These are phyloP conservation scores for Stachybotrys elegans DNA, from an alignment of 2,329 filamentous ascomycete species.

Conservation along the genomic window DNA sequence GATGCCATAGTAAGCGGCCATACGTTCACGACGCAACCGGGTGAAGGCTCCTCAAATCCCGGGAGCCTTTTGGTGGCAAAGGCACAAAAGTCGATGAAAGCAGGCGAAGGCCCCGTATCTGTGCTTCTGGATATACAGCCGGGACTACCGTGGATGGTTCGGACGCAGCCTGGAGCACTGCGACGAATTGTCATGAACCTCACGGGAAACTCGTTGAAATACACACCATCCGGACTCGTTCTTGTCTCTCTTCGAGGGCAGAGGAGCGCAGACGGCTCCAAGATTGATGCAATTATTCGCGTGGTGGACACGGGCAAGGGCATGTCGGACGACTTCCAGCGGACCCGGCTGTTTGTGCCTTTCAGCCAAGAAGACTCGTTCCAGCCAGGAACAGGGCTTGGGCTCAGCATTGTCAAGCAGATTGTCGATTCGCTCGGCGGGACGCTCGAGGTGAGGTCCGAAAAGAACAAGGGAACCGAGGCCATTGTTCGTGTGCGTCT, in stretches of 20 bases:
- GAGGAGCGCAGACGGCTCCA: slow-evolving; percentile 10
- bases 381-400: slow-evolving; percentile 56
- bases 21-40: slow-evolving; percentile 24
- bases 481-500: slow-evolving; percentile 44
- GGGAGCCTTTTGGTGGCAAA: slow-evolving; percentile 39
- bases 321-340: slow-evolving; percentile 57
- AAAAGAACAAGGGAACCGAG: slow-evolving; percentile 49
- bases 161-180: slow-evolving; percentile 45
- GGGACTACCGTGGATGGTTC: slow-evolving; percentile 43
- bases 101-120: slow-evolving; percentile 32
- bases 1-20: slow-evolving; percentile 33
- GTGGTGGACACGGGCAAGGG: slow-evolving; percentile 61
- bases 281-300: slow-evolving; percentile 29
- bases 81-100: slow-evolving; percentile 21
- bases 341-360: slow-evolving; percentile 54
- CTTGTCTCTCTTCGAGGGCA: slow-evolving; percentile 29
- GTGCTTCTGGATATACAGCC: slow-evolving; percentile 46
- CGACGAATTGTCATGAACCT: slow-evolving; percentile 58
- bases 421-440: slow-evolving; percentile 58
- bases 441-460: slow-evolving; percentile 50
- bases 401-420: slow-evolving; percentile 56
- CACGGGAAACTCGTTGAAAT: slow-evolving; percentile 59
- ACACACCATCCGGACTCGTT: slow-evolving; percentile 49
- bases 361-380: slow-evolving; percentile 60
- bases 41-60: background rate